These are phyloP conservation scores for Geotrichum europaeum DNA, from an alignment of 1,139 yeast species.

Conservation along the genomic window DNA sequence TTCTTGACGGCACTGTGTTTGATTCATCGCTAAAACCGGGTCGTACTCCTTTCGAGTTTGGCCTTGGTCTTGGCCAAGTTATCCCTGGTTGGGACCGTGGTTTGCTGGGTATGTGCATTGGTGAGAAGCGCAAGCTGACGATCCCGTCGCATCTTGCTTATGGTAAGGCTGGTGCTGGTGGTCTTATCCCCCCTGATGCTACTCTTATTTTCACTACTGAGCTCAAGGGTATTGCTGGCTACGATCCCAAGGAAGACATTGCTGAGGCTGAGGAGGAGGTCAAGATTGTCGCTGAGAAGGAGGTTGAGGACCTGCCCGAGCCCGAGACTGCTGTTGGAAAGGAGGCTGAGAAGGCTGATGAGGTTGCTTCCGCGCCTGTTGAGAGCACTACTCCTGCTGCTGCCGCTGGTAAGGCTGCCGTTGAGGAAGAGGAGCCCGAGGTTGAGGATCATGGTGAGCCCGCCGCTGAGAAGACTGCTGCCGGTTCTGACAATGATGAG, in stretches of 20 bases:
- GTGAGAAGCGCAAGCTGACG: constrained; percentile 71
- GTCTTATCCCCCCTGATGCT: constrained; percentile 67
- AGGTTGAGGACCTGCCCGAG: constrained; percentile 11
- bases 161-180: constrained; percentile 66
- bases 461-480: neutral
- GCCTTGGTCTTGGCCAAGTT: constrained; percentile 69
- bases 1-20: constrained; percentile 62
- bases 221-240: constrained; percentile 30
- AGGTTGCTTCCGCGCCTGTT: neutral
- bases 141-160: constrained; percentile 77
- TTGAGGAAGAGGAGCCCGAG: neutral
- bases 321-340: constrained; percentile 1
- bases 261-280: constrained; percentile 10
- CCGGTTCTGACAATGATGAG: constrained; percentile 7
- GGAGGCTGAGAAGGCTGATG: constrained; percentile 1
- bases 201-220: constrained; percentile 43
- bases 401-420: neutral
- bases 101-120: constrained; percentile 71
- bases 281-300: constrained; percentile 11
- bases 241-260: constrained; percentile 13
- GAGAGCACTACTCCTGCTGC: constrained; percentile 3
- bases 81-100: constrained; percentile 90
- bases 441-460: constrained; percentile 4
- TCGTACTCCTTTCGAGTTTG: constrained; percentile 55
- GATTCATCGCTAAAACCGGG: constrained; percentile 68